phyloP scores from a whole-genome alignment of 208 protist species.

The Wallacemonas collosoma region DNA sequence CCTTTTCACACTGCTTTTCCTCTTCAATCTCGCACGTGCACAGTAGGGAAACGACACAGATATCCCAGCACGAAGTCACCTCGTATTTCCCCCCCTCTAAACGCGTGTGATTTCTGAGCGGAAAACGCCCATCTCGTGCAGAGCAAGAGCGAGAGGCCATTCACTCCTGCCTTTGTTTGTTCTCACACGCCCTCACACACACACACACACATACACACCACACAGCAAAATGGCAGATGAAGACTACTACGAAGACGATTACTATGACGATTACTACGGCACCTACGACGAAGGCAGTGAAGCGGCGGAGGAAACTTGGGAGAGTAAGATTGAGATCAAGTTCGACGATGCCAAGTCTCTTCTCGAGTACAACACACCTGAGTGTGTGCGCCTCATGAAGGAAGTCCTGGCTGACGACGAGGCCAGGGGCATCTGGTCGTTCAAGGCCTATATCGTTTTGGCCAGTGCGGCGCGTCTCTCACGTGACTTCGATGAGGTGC shows the following conservation, averaged over 20 bases:
- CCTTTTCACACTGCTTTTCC: too few relatives aligned
- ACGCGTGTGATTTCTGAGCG: too few relatives aligned
- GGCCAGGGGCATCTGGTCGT: conserved; percentile 85
- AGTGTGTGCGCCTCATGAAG: conserved; percentile 73
- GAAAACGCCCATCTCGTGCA: too few relatives aligned
- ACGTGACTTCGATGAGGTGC: conserved; percentile 83
- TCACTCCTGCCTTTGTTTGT: conserved; percentile 8
- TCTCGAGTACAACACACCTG: conserved; percentile 64
- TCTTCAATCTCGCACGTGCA: too few relatives aligned
- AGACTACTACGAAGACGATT: conserved; percentile 82
- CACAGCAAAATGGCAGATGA: conserved; percentile 33
- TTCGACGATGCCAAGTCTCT: conserved; percentile 86
- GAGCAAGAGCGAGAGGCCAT: not conserved
- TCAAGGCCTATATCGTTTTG: conserved; percentile 95
- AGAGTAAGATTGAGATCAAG: conserved; percentile 77
- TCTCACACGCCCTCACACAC: not conserved
- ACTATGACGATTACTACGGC: conserved; percentile 89
- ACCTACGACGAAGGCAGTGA: conserved; percentile 23
- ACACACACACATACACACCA: not conserved
- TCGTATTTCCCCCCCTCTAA: too few relatives aligned
- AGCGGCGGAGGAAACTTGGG: conserved; percentile 45
- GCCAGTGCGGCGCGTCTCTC: conserved; percentile 73
- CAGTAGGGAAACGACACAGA: too few relatives aligned
- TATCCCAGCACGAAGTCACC: too few relatives aligned
- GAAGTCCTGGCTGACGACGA: conserved; percentile 83